Conservation (phyloP, 1,284 basidiomycete species). For the Melampsora larici-populina region DNA sequence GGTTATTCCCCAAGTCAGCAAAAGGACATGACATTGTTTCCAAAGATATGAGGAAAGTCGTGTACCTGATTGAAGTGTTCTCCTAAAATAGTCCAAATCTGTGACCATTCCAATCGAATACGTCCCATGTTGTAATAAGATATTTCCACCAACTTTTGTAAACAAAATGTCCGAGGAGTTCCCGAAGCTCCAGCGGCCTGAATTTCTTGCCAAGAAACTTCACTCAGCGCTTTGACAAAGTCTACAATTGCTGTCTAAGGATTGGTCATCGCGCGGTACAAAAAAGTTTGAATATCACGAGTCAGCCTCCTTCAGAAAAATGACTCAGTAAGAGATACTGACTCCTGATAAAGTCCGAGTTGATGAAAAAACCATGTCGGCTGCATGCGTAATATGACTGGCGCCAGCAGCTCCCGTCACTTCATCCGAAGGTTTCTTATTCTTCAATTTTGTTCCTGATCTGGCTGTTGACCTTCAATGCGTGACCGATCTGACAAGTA, state of each 20-base stretch:
- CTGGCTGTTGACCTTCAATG: slow-evolving; percentile 46
- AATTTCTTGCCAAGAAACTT: slow-evolving; percentile 99
- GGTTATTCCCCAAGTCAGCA: background rate
- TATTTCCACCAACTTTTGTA: slow-evolving; percentile 98
- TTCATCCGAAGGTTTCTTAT: slow-evolving; percentile 73
- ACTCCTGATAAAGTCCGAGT: slow-evolving; percentile 92
- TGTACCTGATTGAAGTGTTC: slow-evolving; percentile 96
- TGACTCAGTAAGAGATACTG: slow-evolving; percentile 52
- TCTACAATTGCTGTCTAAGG: slow-evolving; percentile 89
- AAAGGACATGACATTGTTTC: background rate
- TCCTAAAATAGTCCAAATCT: slow-evolving; percentile 95
- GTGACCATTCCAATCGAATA: slow-evolving; percentile 97
- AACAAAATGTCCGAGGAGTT: slow-evolving; percentile 89
- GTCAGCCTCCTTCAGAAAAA: background rate
- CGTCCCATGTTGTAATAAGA: slow-evolving; percentile 99
- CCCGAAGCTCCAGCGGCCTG: slow-evolving; percentile 85
- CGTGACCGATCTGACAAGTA: background rate
- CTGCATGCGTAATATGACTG: slow-evolving; percentile 95
- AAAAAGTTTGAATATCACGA: background rate
- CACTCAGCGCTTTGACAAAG: slow-evolving; percentile 92
- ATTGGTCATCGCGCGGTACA: background rate
- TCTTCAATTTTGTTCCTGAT: slow-evolving; percentile 50
- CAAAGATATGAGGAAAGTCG: slow-evolving; percentile 19
- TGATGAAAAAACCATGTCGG: slow-evolving; percentile 97
- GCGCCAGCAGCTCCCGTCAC: slow-evolving; percentile 95